phyloP scores from a whole-genome alignment of 495 filamentous ascomycete genomes.

The Xylaria acuta region DNA sequence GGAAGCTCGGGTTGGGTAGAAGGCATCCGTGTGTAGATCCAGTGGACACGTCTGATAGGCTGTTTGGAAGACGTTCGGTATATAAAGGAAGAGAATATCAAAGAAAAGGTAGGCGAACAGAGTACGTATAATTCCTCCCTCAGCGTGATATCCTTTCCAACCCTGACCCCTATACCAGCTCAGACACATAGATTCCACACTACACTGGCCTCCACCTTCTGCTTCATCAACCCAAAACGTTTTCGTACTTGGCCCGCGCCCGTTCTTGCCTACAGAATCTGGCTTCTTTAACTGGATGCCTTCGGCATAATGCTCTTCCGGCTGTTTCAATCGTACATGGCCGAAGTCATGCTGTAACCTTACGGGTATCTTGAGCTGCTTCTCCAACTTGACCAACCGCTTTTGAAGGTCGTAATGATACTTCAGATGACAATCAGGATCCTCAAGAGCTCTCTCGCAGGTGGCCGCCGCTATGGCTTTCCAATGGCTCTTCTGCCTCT shows the following conservation, averaged over 20 bases:
- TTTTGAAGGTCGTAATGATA: conserved; percentile 96
- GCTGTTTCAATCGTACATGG: conserved; percentile 76
- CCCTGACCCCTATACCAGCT: conserved; percentile 80
- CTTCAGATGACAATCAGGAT: conserved; percentile 85
- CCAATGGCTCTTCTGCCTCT: conserved; percentile 80
- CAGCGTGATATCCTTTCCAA: conserved; percentile 93
- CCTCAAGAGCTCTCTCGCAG: conserved; percentile 86
- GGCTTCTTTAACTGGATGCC: conserved; percentile 77
- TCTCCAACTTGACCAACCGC: conserved; percentile 87
- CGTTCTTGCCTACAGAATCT: conserved; percentile 46
- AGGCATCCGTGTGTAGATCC: conserved; percentile 91
- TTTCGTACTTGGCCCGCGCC: conserved; percentile 65
- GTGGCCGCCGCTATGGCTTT: conserved; percentile 77
- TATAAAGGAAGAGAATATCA: conserved; percentile 90
- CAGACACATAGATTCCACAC: conserved; percentile 92
- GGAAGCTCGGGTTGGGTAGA: conserved; percentile 81
- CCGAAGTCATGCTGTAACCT: conserved; percentile 92
- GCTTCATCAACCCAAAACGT: conserved; percentile 86
- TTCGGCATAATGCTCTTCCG: conserved; percentile 73
- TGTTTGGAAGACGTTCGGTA: conserved; percentile 97
- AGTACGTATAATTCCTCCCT: conserved; percentile 88
- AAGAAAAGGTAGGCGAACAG: conserved; percentile 92
- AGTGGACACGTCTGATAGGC: conserved; percentile 91
- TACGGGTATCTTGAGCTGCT: conserved; percentile 78
- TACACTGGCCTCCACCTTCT: conserved; percentile 71